Evolutionary conservation across 768 basidiomycete species (phyloP).

Genomic region (Coprinopsis marcescibilis): DNA sequence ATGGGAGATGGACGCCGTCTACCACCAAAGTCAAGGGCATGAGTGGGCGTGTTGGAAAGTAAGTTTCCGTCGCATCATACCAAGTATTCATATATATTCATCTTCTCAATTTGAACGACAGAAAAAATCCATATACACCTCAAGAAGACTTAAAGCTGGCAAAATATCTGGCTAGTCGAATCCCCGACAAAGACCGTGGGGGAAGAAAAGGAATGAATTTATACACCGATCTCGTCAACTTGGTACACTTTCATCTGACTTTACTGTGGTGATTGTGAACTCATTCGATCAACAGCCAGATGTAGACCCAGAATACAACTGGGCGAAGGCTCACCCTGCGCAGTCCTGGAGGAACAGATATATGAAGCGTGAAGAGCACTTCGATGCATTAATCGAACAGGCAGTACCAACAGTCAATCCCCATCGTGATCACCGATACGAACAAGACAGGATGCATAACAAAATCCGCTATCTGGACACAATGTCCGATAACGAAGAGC

Average conservation of each 20-base stretch:
- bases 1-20: neutral
- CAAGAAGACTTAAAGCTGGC: constrained; percentile 35
- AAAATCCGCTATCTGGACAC: neutral
- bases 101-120: neutral
- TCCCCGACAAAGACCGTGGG: constrained; percentile 30
- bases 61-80: too few relatives aligned
- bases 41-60: neutral
- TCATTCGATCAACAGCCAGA: constrained; percentile 13
- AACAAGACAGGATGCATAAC: neutral
- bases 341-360: constrained; percentile 46
- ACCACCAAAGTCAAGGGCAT: neutral
- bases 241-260: constrained; percentile 21
- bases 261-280: neutral
- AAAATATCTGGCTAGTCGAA: constrained; percentile 27
- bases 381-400: constrained; percentile 31
- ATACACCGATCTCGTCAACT: constrained; percentile 25
- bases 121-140: neutral
- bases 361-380: constrained; percentile 28
- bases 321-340: constrained; percentile 38
- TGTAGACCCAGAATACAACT: constrained; percentile 21
- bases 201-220: constrained; percentile 34
- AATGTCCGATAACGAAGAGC: neutral
- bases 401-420: constrained; percentile 22
- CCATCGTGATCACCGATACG: constrained; percentile 19
- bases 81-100: too few relatives aligned